phyloP scores from a whole-genome alignment of 495 filamentous ascomycete genomes.

The Xylaria bambusicola region DNA sequence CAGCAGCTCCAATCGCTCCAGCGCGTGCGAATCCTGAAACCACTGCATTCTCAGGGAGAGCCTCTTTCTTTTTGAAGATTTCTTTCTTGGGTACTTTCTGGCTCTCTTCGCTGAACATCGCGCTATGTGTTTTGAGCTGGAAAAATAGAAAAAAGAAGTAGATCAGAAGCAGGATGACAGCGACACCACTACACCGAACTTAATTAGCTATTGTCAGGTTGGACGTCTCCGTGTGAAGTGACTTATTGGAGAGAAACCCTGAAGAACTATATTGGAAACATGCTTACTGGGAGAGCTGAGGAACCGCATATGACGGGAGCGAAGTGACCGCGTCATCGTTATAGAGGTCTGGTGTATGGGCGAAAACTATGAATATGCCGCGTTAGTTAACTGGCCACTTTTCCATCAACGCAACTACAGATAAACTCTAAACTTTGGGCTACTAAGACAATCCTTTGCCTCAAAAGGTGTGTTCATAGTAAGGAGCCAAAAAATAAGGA shows the following conservation, averaged over 20 bases:
- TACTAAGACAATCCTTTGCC: not conserved
- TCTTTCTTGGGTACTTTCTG: slow-evolving; percentile 61
- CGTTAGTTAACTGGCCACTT: no score
- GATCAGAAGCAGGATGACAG: slow-evolving; percentile 73
- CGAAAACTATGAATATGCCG: slow-evolving; percentile 62
- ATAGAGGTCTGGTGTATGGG: slow-evolving; percentile 45
- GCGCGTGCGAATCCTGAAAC: slow-evolving; percentile 61
- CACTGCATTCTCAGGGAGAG: slow-evolving; percentile 57
- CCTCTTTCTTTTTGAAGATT: slow-evolving; percentile 43
- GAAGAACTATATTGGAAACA: not conserved
- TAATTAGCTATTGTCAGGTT: not conserved
- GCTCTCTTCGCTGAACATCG: slow-evolving; percentile 72
- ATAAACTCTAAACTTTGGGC: not conserved
- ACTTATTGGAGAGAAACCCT: no score
- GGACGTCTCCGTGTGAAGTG: not conserved
- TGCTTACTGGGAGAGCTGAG: slow-evolving; percentile 55
- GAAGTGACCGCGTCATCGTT: slow-evolving; percentile 20
- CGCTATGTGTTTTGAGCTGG: slow-evolving; percentile 75
- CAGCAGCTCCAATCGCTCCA: slow-evolving; percentile 56
- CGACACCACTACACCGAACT: slow-evolving; percentile 50
- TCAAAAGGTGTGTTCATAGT: no score
- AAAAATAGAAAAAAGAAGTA: slow-evolving; percentile 80
- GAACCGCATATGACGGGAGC: slow-evolving; percentile 43
- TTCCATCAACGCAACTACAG: no score
- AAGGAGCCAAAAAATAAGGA: not conserved